These are phyloP conservation scores for Amphicarpaea edgeworthii DNA, from an alignment of 306 rosid genomes.

Conservation along the genomic window DNA sequence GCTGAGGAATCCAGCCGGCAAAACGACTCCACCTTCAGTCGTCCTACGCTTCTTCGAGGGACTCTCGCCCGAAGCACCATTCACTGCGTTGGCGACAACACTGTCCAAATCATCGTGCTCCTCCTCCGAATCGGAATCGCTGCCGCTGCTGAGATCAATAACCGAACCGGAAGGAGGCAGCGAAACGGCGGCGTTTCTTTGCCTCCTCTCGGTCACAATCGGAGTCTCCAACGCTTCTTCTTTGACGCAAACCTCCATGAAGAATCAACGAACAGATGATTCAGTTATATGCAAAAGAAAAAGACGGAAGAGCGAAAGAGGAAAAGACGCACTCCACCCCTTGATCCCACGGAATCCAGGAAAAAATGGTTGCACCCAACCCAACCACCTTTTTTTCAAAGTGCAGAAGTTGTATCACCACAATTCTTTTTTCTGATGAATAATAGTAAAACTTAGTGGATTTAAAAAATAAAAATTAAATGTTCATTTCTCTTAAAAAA, in stretches of 20 bases:
- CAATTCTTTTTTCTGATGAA: too few relatives aligned
- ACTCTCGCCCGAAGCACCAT: constrained; percentile 36
- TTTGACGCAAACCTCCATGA: constrained; percentile 66
- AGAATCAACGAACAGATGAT: not conserved
- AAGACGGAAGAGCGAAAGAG: not conserved
- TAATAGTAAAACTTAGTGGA: too few relatives aligned
- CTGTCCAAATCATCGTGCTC: constrained; percentile 44
- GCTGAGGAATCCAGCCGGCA: constrained; percentile 65
- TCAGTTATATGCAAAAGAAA: not conserved
- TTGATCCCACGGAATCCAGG: too few relatives aligned
- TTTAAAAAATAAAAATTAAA: too few relatives aligned
- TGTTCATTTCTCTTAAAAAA: too few relatives aligned
- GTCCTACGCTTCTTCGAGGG: constrained; percentile 54
- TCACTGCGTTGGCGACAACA: constrained; percentile 33
- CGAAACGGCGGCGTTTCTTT: constrained; percentile 15
- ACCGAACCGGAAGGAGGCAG: constrained; percentile 41
- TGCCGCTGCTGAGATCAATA: constrained; percentile 60
- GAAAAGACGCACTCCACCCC: too few relatives aligned
- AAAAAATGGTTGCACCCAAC: too few relatives aligned
- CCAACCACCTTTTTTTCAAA: too few relatives aligned
- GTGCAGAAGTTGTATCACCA: too few relatives aligned
- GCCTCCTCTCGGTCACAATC: not conserved
- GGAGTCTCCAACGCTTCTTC: constrained; percentile 47
- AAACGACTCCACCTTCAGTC: constrained; percentile 47
- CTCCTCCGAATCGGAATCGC: constrained; percentile 52